These are phyloP conservation scores for Irpex rosettiformis DNA, from an alignment of 1,284 basidiomycete species.

Conservation along the genomic window DNA sequence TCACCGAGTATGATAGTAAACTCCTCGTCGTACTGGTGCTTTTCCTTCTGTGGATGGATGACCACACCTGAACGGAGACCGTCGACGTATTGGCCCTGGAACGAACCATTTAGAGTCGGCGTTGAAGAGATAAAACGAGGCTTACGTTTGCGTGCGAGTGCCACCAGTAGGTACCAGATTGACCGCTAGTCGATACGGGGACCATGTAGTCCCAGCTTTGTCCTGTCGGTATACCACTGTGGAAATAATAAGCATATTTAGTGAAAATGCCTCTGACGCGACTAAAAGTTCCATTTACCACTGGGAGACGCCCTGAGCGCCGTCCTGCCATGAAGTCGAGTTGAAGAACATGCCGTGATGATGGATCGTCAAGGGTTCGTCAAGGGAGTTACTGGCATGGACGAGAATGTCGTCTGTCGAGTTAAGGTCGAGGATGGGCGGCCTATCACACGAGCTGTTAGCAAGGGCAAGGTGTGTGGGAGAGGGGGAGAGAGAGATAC, in stretches of 20 bases:
- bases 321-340: slow-evolving; percentile 82
- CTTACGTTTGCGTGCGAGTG: slow-evolving; percentile 68
- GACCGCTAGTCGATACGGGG: slow-evolving; percentile 67
- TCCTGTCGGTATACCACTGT: slow-evolving; percentile 80
- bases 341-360: slow-evolving; percentile 96
- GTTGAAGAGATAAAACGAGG: background rate
- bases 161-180: slow-evolving; percentile 89
- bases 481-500: too few species aligned
- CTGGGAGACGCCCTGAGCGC: slow-evolving; percentile 79
- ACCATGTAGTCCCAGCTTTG: slow-evolving; percentile 75
- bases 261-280: background rate
- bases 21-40: slow-evolving; percentile 84
- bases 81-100: slow-evolving; percentile 83
- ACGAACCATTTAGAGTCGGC: slow-evolving; percentile 13
- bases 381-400: slow-evolving; percentile 74
- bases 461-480: background rate
- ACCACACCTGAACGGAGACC: slow-evolving; percentile 79
- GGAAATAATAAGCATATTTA: background rate
- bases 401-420: slow-evolving; percentile 68
- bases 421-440: slow-evolving; percentile 75
- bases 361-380: slow-evolving; percentile 64
- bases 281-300: slow-evolving; percentile 47
- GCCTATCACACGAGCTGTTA: slow-evolving; percentile 39
- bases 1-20: slow-evolving; percentile 73
- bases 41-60: slow-evolving; percentile 64